Conservation (phyloP, 2,329 filamentous ascomycete genomes). For the Lecanicillium sp. region DNA sequence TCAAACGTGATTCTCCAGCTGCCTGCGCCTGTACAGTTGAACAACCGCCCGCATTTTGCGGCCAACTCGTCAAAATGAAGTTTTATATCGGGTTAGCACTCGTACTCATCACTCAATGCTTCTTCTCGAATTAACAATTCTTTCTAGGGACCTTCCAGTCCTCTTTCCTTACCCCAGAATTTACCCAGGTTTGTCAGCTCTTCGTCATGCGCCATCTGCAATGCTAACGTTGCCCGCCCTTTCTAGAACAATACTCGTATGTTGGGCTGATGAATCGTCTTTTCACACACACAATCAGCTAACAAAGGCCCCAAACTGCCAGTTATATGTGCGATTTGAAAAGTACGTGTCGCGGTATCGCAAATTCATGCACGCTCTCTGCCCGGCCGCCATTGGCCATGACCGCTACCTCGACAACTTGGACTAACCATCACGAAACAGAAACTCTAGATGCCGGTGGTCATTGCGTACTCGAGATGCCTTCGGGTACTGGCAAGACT, state of each 20-base stretch:
- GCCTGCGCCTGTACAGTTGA: not conserved
- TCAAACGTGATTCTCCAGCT: constrained; percentile 3
- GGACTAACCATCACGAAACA: constrained; percentile 20
- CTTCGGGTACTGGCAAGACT: constrained; percentile 96
- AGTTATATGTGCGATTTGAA: constrained; percentile 55
- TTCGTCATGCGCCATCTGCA: not conserved
- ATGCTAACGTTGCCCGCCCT: constrained; percentile 15
- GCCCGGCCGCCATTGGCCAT: too few relatives aligned
- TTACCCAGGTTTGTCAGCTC: constrained; percentile 42
- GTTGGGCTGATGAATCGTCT: constrained; percentile 17
- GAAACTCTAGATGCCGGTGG: constrained; percentile 86
- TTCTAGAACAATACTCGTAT: constrained; percentile 50
- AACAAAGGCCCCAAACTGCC: constrained; percentile 3
- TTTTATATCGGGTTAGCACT: constrained; percentile 46
- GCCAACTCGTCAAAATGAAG: constrained; percentile 34
- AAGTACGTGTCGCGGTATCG: too few relatives aligned
- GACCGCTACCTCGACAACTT: too few relatives aligned
- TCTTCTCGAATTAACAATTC: not conserved
- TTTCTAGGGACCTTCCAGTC: constrained; percentile 46
- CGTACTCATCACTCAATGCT: not conserved
- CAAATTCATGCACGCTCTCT: too few relatives aligned
- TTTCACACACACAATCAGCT: not conserved
- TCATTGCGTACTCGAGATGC: constrained; percentile 97
- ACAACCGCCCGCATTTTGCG: constrained; percentile 1
- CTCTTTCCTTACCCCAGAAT: constrained; percentile 55